Percentiles rank a stretch among this genome's conserved stretches.
These are phyloP conservation scores for Stylosanthes scabra DNA, from an alignment of 331 rosid genomes.

Conservation along the genomic window DNA sequence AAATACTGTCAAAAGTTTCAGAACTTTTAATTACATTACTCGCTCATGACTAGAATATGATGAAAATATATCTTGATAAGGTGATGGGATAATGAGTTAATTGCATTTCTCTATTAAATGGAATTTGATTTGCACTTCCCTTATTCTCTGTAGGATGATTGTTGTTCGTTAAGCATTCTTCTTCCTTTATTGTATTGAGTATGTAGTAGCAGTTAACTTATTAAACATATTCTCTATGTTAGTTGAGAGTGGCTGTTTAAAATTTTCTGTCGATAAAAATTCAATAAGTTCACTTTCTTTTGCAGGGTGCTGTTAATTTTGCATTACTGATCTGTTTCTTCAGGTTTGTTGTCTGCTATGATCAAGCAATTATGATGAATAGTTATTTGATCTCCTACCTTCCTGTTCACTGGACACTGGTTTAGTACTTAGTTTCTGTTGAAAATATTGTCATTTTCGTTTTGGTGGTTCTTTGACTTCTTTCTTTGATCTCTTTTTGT, in stretches of 20 bases:
- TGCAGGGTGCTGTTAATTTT: conserved; percentile 99
- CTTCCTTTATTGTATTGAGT: conserved; percentile 20
- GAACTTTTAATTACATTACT: too few relatives aligned
- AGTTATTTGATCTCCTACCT: conserved; percentile 25
- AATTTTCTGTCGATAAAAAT: neutral
- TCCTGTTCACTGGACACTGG: conserved; percentile 18
- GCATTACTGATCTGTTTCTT: conserved; percentile 98
- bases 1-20: too few relatives aligned
- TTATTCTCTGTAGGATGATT: too few relatives aligned
- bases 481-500: too few relatives aligned
- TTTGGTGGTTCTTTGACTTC: conserved; percentile 38
- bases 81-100: too few relatives aligned
- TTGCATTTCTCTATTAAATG: too few relatives aligned
- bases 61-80: too few relatives aligned
- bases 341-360: conserved; percentile 65
- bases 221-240: conserved; percentile 4
- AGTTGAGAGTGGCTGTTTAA: conserved; percentile 2
- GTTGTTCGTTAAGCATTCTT: too few relatives aligned
- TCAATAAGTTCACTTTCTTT: conserved; percentile 29
- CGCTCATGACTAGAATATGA: too few relatives aligned
- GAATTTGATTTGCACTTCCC: too few relatives aligned
- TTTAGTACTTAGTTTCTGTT: conserved; percentile 11
- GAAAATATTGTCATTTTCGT: conserved; percentile 19
- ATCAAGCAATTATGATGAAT: conserved; percentile 31
- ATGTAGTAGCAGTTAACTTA: conserved; percentile 14